Evolutionary conservation across 257 asterid species (phyloP), one percentile per base, ranked within the genome.

Genomic region (Nicotiana tabacum): DNA sequence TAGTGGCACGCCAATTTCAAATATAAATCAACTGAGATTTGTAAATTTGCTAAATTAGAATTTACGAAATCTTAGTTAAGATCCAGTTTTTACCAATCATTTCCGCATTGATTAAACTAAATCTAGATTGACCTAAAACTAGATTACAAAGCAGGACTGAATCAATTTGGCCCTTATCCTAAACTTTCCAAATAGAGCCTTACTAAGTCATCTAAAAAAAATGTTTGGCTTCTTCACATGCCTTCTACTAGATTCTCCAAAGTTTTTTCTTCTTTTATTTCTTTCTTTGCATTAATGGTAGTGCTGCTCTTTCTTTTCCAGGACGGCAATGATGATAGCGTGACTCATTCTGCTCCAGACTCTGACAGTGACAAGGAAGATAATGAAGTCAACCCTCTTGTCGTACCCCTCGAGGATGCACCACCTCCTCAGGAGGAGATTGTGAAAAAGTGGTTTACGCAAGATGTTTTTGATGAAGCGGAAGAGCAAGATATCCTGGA

Each of bases 391-490:
- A 96, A 96, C 84, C 99, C 98, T 84, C 98, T 96, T 29, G 79
- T 96, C 85, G 91, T 93, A 66, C 95, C 95, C 10, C 93, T 91
- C 32, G 97, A 92, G 65, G 92, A 90, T 58, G 91, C 51, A 57
- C 98, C 92, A 16, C 90, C 92, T 9, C 90, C 92, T 56, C 92
- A 93, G 87, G 97, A 93, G 53, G 98, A 94, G 89, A 90, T 94
- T 61, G 91, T 93, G 21, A 89, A 91, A 6, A 91, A 90, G 84
- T 96, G 99, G 99, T 96, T 92, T 81, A 93, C 92, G 79, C 99
- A 96, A 83, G 98, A 96, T 81, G 95, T 96, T 82, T 96, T 96
- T 78, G 82, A 87, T 86, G 98, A 94, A 53, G 89, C 78, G 21
- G 96, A 90, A 6, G 98, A 89, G 80, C 86, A 77, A 0, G 92